Base-by-base conservation (phyloP, 176 grass and related monocot species). In the Oryza meridionalis region DNA sequence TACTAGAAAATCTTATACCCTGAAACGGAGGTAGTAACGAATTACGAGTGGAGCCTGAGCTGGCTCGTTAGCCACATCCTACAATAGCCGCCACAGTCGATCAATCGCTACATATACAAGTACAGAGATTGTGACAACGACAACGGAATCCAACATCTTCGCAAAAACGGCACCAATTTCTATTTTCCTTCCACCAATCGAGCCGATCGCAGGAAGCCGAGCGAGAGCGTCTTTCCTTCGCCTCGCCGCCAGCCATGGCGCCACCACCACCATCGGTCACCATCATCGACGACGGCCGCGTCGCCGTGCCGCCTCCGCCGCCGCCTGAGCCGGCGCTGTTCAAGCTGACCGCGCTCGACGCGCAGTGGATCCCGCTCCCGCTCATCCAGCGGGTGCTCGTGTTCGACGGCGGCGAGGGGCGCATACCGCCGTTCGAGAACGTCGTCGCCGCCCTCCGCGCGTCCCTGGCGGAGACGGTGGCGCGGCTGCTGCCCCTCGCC, bases 351-450 rank as follows among this genome's bases (percentile, higher is more conserved):
- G 50, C 78, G 2, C 53, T 90, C 15, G 83, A 86, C 73, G 78
- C 71, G 37, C 64, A 14, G 77, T 90, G 88, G 88, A 0, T 90
- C 72, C 29, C 80, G 49, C 0, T 66, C 21, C 86, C 80, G 4
- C 73, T 72, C 43, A 83, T 83, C 53, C 86, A 83, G 65, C 80
- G 74, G n/a, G 11, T 88, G 1, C 42, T 88, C 53, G 29, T 83
- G 80, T 83, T 78, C 67, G 43, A 83, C 73, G 79, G 0, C 68
- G 29, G 1, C 74, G 55, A 7, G 15, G 9, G 24, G 0, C 4
- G 29, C 3, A 0, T 46, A 21, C 88, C 84, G 67, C 79, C 73
- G 14, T 86, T 90, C 61, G 24, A 69, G 11, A 38, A 74, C 21
- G 35, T 82, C 21, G 58, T 83, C 35, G 33, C 8, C 26, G 65